phyloP scores from a whole-genome alignment of 805 yeast species.

The Yarrowia porcina region DNA sequence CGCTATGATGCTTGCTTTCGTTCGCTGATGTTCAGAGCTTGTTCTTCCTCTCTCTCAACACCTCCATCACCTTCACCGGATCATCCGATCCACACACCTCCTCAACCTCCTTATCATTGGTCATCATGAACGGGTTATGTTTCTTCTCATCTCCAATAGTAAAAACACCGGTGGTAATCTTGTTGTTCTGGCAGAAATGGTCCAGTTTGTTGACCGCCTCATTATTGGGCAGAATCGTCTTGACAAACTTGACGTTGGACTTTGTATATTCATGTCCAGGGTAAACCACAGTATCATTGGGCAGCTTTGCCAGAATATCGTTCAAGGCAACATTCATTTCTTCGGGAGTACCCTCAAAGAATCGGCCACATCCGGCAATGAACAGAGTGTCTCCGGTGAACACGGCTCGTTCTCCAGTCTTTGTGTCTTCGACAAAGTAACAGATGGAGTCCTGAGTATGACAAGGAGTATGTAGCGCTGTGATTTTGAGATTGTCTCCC shows the following conservation, averaged over 20 bases:
- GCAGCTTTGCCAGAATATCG: constrained; percentile 54
- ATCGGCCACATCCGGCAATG: constrained; percentile 93
- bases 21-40: constrained; percentile 28
- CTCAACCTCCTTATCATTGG: constrained; percentile 60
- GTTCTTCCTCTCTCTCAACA: constrained; percentile 75
- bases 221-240: constrained; percentile 51
- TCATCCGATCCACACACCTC: constrained; percentile 48
- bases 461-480: constrained; percentile 93
- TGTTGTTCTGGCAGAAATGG: constrained; percentile 51
- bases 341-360: constrained; percentile 83
- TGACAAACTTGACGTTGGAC: constrained; percentile 74
- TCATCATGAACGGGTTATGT: constrained; percentile 87
- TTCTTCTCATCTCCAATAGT: constrained; percentile 78
- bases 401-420: constrained; percentile 61
- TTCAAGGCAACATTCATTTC: constrained; percentile 77
- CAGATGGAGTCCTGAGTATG: constrained; percentile 97
- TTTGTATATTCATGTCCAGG: constrained; percentile 97
- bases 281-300: constrained; percentile 68
- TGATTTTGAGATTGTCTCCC: constrained; percentile 62
- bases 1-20: too few relatives aligned
- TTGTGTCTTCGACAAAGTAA: constrained; percentile 66
- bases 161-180: constrained; percentile 78
- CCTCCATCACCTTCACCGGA: constrained; percentile 61
- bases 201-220: constrained; percentile 54
- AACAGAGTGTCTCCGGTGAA: constrained; percentile 96